Evolutionary conservation across 371 early-diverging fungal species (phyloP), one percentile per base, ranked within the genome.

Genomic region (Mucor plumbeus): DNA sequence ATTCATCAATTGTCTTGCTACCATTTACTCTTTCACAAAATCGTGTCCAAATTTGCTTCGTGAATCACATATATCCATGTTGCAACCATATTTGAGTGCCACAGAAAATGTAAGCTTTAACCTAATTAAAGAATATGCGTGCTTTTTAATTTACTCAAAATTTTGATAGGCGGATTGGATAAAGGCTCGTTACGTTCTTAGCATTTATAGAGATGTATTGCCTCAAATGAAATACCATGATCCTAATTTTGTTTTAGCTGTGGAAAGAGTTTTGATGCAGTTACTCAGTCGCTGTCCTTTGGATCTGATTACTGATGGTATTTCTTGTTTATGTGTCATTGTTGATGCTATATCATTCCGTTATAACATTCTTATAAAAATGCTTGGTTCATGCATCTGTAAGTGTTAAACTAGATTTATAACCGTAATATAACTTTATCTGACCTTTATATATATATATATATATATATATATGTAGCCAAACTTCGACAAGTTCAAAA

Each of bases 321-420:
- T 92, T 4, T 90, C 91, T 7, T 94, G 93, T 50, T 80, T 97
- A 6, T 91, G 93, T 72, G 78, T 77, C 0, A 79, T 95, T 39
- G 85, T 92, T 0, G 81, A 79, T 11, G 73, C 74, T 15, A 84
- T 89, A 11, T 93, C 94, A 0, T 69, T 83, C 38, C 85, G 87
- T 34, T 90, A 90, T 59, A 70, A 67, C 43, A 86, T 88, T 54
- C 66, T 95, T 5, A 85, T 89, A 34, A 83, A 87, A 59, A 80
- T 94, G 57, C 82, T 94, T 21, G 85, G 84, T 14, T 85, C 87
- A 1, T 80, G 81, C 53, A 50, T 74, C 40, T 69, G 77, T 79
- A 77, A 68, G 65, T 26, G 3, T 26, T 26, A 26, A 26, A 26
- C 26, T 3, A 1, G 26, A 26, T 26, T 3, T 26, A 3, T 26